These are phyloP conservation scores for Aspergillus versicolor DNA, from an alignment of 2,329 filamentous ascomycete genomes.

Conservation along the genomic window DNA sequence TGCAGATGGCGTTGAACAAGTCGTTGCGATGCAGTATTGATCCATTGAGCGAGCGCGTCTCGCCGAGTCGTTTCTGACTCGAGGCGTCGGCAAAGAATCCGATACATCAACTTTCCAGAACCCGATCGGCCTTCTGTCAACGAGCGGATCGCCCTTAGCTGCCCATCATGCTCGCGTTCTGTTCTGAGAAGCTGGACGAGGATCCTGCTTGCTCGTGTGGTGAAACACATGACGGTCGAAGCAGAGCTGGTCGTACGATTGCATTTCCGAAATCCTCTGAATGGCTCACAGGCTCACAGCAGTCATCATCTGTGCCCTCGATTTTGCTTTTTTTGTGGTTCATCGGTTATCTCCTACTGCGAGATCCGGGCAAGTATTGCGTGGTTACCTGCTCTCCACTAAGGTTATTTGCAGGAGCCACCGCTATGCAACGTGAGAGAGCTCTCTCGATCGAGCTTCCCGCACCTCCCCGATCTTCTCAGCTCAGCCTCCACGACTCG, in stretches of 20 bases:
- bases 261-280: neutral
- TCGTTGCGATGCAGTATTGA: constrained; percentile 8
- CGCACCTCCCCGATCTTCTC: neutral
- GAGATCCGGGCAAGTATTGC: neutral
- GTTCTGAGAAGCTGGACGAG: neutral
- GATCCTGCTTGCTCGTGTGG: neutral
- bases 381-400: neutral
- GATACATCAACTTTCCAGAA: constrained; percentile 25
- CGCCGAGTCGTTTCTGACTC: constrained; percentile 5
- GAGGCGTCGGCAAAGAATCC: neutral
- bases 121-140: constrained; percentile 19
- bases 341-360: neutral
- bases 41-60: constrained; percentile 16
- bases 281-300: neutral
- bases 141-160: constrained; percentile 12
- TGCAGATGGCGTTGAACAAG: constrained; percentile 16
- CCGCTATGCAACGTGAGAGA: neutral
- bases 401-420: neutral
- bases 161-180: neutral
- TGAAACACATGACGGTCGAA: neutral
- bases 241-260: neutral
- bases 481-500: neutral
- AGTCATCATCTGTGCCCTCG: neutral
- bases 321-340: constrained; percentile 7
- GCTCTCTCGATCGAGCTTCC: neutral